Conservation (phyloP, 2,329 filamentous ascomycete species). For the Paecilomyces fulvus region DNA sequence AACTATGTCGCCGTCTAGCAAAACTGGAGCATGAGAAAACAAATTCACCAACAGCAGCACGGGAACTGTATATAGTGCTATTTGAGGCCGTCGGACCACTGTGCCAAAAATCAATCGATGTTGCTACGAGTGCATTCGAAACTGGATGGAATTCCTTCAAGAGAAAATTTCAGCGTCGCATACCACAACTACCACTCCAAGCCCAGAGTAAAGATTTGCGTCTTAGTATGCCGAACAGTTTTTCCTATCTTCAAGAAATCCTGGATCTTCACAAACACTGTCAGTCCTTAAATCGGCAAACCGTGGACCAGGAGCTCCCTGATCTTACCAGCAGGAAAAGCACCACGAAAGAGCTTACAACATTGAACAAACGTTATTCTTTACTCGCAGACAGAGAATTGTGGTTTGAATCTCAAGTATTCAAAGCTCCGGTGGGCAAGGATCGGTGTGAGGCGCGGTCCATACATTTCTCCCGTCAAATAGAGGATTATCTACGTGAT, state of each 20-base stretch:
- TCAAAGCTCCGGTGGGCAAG: background rate
- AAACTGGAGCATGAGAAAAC: conserved; percentile 45
- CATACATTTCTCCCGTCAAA: conserved; percentile 21
- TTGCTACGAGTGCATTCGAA: conserved; percentile 12
- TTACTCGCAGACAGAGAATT: background rate
- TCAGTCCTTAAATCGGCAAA: background rate
- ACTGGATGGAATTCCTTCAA: conserved; percentile 37
- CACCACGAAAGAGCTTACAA: background rate
- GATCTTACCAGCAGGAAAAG: background rate
- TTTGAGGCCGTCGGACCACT: conserved; percentile 18
- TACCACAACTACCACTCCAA: conserved; percentile 35
- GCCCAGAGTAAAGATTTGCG: conserved; percentile 24
- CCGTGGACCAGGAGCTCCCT: background rate
- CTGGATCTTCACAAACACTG: conserved; percentile 1
- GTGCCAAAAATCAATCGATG: conserved; percentile 22
- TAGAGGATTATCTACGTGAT: conserved; percentile 26
- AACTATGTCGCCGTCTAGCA: conserved; percentile 49
- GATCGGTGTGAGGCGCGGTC: conserved; percentile 14
- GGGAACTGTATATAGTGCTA: conserved; percentile 17
- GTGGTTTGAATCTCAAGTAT: background rate
- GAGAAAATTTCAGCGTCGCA: conserved; percentile 21
- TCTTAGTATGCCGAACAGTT: conserved; percentile 37
- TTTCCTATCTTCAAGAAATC: conserved; percentile 19
- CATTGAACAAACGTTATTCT: background rate
- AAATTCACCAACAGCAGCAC: conserved; percentile 5